These are phyloP conservation scores for Fusarium avenaceum DNA, from an alignment of 2,329 filamentous ascomycete genomes.

Conservation along the genomic window DNA sequence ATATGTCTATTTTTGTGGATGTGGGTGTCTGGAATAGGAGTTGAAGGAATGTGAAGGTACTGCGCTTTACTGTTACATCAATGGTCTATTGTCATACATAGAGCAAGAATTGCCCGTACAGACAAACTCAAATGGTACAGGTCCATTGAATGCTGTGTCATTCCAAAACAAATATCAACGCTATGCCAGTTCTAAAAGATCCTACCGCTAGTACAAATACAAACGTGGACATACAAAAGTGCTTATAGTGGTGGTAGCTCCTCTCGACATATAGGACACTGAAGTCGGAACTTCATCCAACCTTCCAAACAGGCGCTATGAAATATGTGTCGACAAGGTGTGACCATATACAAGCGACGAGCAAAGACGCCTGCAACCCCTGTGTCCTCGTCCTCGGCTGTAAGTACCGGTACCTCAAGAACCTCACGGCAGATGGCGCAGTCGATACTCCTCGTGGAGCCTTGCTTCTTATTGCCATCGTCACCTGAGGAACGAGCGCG, in stretches of 20 bases:
- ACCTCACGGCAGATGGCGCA: slow-evolving; percentile 96
- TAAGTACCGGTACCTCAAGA: slow-evolving; percentile 87
- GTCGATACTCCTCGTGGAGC: slow-evolving; percentile 73
- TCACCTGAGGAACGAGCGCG: slow-evolving; percentile 52
- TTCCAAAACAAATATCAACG: slow-evolving; percentile 1
- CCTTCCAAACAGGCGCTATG: slow-evolving; percentile 92
- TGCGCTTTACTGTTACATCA: neutral
- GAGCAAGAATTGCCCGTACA: slow-evolving; percentile 1
- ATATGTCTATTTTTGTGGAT: neutral
- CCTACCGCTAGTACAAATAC: neutral
- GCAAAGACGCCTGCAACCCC: slow-evolving; percentile 79
- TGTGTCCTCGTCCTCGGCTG: slow-evolving; percentile 66
- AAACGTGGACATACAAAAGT: neutral
- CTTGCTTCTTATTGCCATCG: slow-evolving; percentile 52
- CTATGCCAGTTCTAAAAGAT: neutral
- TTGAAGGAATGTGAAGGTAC: slow-evolving; percentile 1
- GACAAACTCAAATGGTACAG: slow-evolving; percentile 3
- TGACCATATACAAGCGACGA: slow-evolving; percentile 93
- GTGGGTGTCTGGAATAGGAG: slow-evolving; percentile 3
- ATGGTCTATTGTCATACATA: slow-evolving; percentile 6
- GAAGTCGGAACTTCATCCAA: slow-evolving; percentile 93
- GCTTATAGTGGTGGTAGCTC: slow-evolving; percentile 83
- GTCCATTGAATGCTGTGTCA: slow-evolving; percentile 1
- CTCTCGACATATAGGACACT: slow-evolving; percentile 96
- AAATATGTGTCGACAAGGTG: slow-evolving; percentile 95